phyloP scores from a whole-genome alignment of 352 stramenopile species.

The Pseudoperonospora humuli region DNA sequence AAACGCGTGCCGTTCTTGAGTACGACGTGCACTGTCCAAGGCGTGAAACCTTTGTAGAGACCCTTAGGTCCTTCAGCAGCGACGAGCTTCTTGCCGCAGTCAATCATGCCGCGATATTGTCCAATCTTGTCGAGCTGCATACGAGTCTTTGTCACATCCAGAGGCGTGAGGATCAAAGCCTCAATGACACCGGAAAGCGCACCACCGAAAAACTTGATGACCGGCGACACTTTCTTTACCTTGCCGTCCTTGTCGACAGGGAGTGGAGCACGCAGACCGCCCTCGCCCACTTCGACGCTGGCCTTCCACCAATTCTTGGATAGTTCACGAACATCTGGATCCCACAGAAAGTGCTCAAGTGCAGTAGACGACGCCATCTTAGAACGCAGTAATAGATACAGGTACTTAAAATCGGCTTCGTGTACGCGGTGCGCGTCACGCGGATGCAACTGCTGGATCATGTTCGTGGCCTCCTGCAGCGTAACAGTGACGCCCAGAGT shows the following conservation, averaged over 20 bases:
- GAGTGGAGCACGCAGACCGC: constrained; percentile 55
- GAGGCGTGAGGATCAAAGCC: constrained; percentile 72
- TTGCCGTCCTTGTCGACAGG: constrained; percentile 33
- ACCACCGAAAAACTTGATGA: constrained; percentile 73
- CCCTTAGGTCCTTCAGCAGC: constrained; percentile 63
- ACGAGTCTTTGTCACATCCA: constrained; percentile 86
- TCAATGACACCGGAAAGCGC: constrained; percentile 83
- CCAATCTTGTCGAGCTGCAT: constrained; percentile 83
- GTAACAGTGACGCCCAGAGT: constrained; percentile 61
- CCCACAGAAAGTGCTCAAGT: constrained; percentile 76
- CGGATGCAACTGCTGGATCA: constrained; percentile 72
- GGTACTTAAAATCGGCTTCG: constrained; percentile 74
- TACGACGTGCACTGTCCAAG: constrained; percentile 84
- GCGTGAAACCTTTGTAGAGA: constrained; percentile 85
- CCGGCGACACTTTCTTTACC: constrained; percentile 59
- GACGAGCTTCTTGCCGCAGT: constrained; percentile 79
- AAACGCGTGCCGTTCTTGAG: constrained; percentile 88
- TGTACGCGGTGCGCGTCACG: constrained; percentile 55
- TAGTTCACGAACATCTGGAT: constrained; percentile 72
- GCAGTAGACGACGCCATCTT: constrained; percentile 62
- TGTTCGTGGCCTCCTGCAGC: constrained; percentile 59
- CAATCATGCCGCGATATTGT: constrained; percentile 82
- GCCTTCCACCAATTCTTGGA: constrained; percentile 85
- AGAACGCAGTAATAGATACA: constrained; percentile 72
- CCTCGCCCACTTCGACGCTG: constrained; percentile 75